Evolutionary conservation across 352 stramenopile species (phyloP).

Genomic region (Aphanomyces cochlioides): DNA sequence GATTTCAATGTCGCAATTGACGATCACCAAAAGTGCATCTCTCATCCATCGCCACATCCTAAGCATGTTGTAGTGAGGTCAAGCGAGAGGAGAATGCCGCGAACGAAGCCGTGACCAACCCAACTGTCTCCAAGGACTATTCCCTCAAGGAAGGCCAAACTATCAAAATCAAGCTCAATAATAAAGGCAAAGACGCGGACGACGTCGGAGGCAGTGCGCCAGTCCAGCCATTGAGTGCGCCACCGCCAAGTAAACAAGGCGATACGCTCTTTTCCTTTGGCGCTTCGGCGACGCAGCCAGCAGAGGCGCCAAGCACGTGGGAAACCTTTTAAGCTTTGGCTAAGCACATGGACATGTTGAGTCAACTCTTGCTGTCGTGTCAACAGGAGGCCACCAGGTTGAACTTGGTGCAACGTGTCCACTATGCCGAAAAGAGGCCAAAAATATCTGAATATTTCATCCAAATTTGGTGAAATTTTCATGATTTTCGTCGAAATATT

Average conservation of each 20-base stretch:
- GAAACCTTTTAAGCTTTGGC: constrained; percentile 48
- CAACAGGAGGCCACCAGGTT: neutral
- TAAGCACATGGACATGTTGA: neutral
- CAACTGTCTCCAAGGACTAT: constrained; percentile 74
- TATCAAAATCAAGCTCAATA: constrained; percentile 85
- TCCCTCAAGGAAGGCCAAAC: constrained; percentile 90
- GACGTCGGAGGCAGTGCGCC: constrained; percentile 32
- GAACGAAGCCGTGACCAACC: constrained; percentile 38
- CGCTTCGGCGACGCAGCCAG: neutral
- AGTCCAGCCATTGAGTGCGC: constrained; percentile 35
- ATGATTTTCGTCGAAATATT: no score
- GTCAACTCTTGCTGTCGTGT: neutral
- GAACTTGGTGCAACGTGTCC: neutral
- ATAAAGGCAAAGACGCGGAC: constrained; percentile 48
- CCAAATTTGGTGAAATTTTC: no score
- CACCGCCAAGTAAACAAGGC: constrained; percentile 35
- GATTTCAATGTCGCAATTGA: constrained; percentile 93
- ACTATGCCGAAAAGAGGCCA: no score
- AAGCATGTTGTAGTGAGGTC: constrained; percentile 42
- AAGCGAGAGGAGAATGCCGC: constrained; percentile 48
- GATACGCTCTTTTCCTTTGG: constrained; percentile 39
- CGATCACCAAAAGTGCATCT: constrained; percentile 72
- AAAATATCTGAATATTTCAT: no score
- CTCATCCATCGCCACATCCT: constrained; percentile 28
- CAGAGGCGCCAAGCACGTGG: constrained; percentile 42